Conservation (phyloP, 768 basidiomycete genomes). For the Tulasnella sp. region DNA sequence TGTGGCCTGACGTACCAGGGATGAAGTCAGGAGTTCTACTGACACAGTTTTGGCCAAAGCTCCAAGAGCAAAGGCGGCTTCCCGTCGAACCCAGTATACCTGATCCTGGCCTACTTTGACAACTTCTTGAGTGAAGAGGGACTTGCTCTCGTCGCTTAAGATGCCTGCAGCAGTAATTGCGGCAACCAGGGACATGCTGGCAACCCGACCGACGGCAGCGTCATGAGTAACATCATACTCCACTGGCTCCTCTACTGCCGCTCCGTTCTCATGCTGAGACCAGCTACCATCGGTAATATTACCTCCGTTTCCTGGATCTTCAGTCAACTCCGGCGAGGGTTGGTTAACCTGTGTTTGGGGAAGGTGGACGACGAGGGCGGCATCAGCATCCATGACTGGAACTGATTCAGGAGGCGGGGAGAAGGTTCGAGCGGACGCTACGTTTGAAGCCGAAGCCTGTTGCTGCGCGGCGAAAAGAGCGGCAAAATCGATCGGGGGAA, state of each 20-base stretch:
- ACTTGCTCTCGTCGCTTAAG: conserved; percentile 46
- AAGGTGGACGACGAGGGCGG: neutral
- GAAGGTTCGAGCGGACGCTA: neutral
- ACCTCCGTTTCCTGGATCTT: neutral
- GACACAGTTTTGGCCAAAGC: conserved; percentile 80
- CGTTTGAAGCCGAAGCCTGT: neutral
- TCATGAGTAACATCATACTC: conserved; percentile 45
- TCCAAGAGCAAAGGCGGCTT: conserved; percentile 80
- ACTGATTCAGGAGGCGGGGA: neutral
- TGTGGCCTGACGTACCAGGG: conserved; percentile 39
- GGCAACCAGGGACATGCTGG: conserved; percentile 89
- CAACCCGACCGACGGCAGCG: conserved; percentile 72
- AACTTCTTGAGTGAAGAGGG: conserved; percentile 62
- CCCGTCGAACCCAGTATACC: conserved; percentile 68
- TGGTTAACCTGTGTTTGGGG: neutral
- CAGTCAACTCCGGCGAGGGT: neutral
- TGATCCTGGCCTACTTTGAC: conserved; percentile 52
- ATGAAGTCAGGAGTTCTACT: conserved; percentile 51
- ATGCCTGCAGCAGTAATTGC: conserved; percentile 56
- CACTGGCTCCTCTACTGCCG: conserved; percentile 1
- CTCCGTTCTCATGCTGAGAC: neutral
- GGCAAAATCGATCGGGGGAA: neutral
- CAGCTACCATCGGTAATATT: neutral
- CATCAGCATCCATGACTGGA: neutral
- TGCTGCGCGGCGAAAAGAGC: neutral